Evolutionary conservation across 768 basidiomycete genomes (phyloP), one percentile per base, ranked within the genome.

Genomic region (Botryobasidium botryosum): DNA sequence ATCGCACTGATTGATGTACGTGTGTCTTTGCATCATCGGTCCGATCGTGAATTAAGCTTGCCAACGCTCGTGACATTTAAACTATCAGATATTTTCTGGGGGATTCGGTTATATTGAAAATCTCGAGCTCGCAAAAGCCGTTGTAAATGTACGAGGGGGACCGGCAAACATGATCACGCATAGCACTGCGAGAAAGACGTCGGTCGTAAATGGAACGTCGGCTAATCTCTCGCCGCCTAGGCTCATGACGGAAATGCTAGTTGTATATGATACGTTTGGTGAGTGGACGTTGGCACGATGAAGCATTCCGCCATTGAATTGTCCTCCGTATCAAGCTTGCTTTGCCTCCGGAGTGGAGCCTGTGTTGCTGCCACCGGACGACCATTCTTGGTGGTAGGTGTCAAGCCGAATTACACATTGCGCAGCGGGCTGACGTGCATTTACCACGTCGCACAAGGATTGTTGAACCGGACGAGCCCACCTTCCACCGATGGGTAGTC

Each of bases 341-440:
- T 47, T 66, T 31, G 60, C 61, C 5, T 59, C 53, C 26, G 59
- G 63, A 8, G 53, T 62, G 45, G 62, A 58, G 46, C 61, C 63
- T 6, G 53, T 57, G 10, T 53, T 63, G 24, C 51, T 66, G 37
- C 55, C 60, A 37, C 59, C 60, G 45, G 51, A 55, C 48, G 56
- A 58, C 51, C 56, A 58, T 43, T 50, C 56, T 38, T 70, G 65
- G 64, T 66, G 65, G 65, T 63, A n/a, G n/a, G n/a, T n/a, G n/a
- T n/a, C n/a, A n/a, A n/a, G n/a, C n/a, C n/a, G n/a, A n/a, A n/a
- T n/a, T n/a, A n/a, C n/a, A n/a, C n/a, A n/a, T n/a, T n/a, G n/a
- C n/a, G n/a, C n/a, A n/a, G n/a, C n/a, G n/a, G n/a, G n/a, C n/a
- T n/a, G n/a, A n/a, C n/a, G n/a, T n/a, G n/a, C n/a, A n/a, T n/a